These are phyloP conservation scores for Malus hybrid DNA, from an alignment of 331 rosid species.

Conservation along the genomic window DNA sequence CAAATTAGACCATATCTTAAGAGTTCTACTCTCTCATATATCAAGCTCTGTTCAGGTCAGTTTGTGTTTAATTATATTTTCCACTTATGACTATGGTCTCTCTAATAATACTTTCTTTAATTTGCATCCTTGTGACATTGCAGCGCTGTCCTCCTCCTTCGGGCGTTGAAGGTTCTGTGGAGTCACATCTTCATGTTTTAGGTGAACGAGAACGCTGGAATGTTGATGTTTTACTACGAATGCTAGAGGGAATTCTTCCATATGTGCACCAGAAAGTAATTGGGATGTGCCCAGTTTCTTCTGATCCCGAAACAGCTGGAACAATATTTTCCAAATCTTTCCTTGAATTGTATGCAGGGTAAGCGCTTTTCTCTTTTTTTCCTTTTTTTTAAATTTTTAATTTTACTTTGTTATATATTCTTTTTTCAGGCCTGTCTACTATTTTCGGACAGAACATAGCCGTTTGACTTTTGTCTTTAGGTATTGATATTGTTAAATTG, in stretches of 20 bases:
- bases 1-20: constrained; percentile 68
- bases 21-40: constrained; percentile 59
- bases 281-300: constrained; percentile 70
- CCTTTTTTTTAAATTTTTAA: background rate
- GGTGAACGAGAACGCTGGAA: constrained; percentile 97
- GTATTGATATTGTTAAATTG: constrained; percentile 8
- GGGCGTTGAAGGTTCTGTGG: constrained; percentile 94
- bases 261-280: constrained; percentile 56
- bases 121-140: constrained; percentile 16
- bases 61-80: constrained; percentile 10
- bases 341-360: constrained; percentile 86
- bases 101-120: background rate
- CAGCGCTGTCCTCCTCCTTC: constrained; percentile 96
- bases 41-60: constrained; percentile 72
- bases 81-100: constrained; percentile 6
- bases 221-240: constrained; percentile 67
- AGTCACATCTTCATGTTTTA: constrained; percentile 79
- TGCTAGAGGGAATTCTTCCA: constrained; percentile 66
- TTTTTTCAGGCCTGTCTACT: background rate
- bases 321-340: constrained; percentile 48
- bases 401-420: background rate
- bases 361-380: constrained; percentile 9
- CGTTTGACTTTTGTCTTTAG: background rate
- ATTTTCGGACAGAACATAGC: background rate
- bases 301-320: constrained; percentile 44